A percentile compares a stretch with the other conserved stretches of the same genome.
Conservation (phyloP, 2,329 filamentous ascomycete species). For the Pseudopithomyces maydicus region DNA sequence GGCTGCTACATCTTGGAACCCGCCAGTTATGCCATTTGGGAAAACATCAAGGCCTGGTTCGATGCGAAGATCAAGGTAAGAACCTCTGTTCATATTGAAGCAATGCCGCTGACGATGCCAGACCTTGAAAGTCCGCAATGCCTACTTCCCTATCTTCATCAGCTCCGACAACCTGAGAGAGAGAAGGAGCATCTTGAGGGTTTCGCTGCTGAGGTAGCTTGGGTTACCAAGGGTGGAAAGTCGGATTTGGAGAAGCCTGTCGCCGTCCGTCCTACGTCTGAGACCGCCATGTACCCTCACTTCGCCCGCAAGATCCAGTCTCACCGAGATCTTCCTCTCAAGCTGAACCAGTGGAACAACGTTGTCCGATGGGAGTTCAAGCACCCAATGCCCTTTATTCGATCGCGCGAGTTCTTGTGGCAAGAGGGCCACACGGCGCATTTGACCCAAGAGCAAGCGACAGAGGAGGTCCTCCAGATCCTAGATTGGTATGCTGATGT, state of each 20-base stretch:
- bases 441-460: slow-evolving; percentile 79
- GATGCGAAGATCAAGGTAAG: slow-evolving; percentile 71
- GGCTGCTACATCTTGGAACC: slow-evolving; percentile 57
- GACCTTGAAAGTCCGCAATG: slow-evolving; percentile 88
- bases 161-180: slow-evolving; percentile 78
- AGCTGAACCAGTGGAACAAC: slow-evolving; percentile 98
- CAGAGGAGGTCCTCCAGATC: slow-evolving; percentile 87
- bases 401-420: slow-evolving; percentile 93
- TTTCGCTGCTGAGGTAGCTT: slow-evolving; percentile 89
- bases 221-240: slow-evolving; percentile 89
- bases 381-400: slow-evolving; percentile 76
- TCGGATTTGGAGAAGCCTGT: slow-evolving; percentile 86
- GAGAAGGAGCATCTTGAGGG: slow-evolving; percentile 98
- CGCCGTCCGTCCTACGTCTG: slow-evolving; percentile 71
- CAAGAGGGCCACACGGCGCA: slow-evolving; percentile 96
- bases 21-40: slow-evolving; percentile 70
- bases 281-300: slow-evolving; percentile 92
- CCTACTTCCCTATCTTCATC: slow-evolving; percentile 92
- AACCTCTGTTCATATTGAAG: neutral
- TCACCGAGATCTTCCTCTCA: slow-evolving; percentile 90
- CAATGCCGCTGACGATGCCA: neutral
- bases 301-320: slow-evolving; percentile 97
- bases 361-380: slow-evolving; percentile 97
- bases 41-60: slow-evolving; percentile 64
- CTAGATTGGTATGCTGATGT: slow-evolving; percentile 90